A percentile compares a stretch with the other conserved stretches of the same genome.
phyloP scores from a whole-genome alignment of 2,329 filamentous ascomycete species.

The Metarhizium album region DNA sequence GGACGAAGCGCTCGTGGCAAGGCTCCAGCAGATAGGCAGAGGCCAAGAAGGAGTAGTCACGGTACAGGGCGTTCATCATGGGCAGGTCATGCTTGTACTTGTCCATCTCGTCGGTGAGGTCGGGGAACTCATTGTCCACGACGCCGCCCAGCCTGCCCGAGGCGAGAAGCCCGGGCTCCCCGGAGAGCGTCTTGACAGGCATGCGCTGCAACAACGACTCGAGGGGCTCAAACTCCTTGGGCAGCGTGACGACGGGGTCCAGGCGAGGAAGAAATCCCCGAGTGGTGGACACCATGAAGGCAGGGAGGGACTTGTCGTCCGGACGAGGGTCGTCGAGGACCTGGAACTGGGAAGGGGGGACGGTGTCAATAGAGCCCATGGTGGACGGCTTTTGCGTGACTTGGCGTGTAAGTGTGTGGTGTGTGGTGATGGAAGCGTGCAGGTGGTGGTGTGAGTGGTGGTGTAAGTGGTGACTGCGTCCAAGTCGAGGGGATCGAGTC shows the following conservation, averaged over 20 bases:
- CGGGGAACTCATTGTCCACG: conserved; percentile 64
- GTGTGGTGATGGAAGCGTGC: neutral
- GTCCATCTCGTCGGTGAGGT: conserved; percentile 64
- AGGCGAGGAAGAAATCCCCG: conserved; percentile 64
- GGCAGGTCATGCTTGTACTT: conserved; percentile 63
- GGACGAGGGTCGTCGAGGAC: conserved; percentile 54
- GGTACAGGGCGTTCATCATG: conserved; percentile 74
- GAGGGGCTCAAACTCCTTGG: conserved; percentile 61
- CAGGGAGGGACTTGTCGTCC: conserved; percentile 51
- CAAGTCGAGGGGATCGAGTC: neutral
- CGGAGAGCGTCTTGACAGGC: conserved; percentile 66
- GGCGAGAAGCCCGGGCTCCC: conserved; percentile 67
- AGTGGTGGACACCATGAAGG: conserved; percentile 70
- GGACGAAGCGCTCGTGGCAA: conserved; percentile 65
- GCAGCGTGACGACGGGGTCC: conserved; percentile 52
- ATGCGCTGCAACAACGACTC: conserved; percentile 64
- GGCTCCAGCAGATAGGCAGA: conserved; percentile 87
- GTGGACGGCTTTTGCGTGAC: conserved; percentile 10
- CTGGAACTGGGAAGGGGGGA: conserved; percentile 44
- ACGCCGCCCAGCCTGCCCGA: conserved; percentile 61
- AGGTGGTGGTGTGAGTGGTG: neutral
- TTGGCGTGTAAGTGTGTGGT: neutral
- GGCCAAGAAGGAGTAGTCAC: conserved; percentile 85
- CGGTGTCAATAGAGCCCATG: conserved; percentile 31
- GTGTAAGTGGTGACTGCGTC: conserved; percentile 1